Evolutionary conservation across 148 eudicot species (phyloP), one percentile per base, ranked within the genome.

Genomic region (Simmondsia chinensis): DNA sequence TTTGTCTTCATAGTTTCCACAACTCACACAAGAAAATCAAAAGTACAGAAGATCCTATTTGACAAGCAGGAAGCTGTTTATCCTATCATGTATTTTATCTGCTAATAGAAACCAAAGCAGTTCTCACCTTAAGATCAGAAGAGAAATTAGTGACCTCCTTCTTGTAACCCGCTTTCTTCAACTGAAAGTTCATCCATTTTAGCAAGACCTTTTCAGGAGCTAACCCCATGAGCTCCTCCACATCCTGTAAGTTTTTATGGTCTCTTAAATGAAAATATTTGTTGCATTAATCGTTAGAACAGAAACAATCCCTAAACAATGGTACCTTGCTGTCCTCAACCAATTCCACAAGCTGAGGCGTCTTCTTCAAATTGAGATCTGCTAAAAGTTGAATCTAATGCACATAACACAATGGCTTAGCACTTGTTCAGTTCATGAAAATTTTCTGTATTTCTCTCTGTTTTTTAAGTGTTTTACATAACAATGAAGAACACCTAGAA

Each of bases 141-240:
- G 87, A 73, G 52, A 79, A 83, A 46, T 79, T 83, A 15, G 87
- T 79, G 23, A 83, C 94, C 29, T 71, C 63, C 60, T 83, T 83
- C 16, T 48, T 46, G 26, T 83, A 83, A 36, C 87, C 94, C 22
- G 76, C 42, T 71, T 83, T 83, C 76, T 79, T 79, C 60, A 83
- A 64, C 11, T 83, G 94, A 52, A 79, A 83, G 44, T 83, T 83
- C 87, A 83, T 83, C 94, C 94, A 79, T 63, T 73, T 83, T 34
- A 79, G 57, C 43, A 83, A 53, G 43, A 83, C 76, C 64, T 83
- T 83, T 28, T 83, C 87, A 7, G 94, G 94, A 36, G 83, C 30
- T 65, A 79, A 68, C 43, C 64, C 48, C 68, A 76, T 60, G 35
- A 83, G 81, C 53, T 83, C 94, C 63, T 79, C 94, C 22, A 83